phyloP scores from a whole-genome alignment of 345 rosid species.

The Eutrema heterophyllum region DNA sequence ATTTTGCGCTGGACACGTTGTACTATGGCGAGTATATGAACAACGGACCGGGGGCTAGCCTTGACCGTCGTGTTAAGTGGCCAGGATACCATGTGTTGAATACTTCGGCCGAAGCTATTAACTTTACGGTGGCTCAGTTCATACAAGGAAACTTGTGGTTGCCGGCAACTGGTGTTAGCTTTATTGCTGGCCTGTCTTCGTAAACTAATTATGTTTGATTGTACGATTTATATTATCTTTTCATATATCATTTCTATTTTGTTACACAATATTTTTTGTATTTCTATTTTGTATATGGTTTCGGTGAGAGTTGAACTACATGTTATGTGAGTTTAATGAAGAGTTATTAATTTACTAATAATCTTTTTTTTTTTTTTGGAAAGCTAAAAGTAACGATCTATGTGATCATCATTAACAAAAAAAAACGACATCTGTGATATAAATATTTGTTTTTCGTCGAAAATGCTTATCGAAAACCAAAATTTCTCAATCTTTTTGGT shows the following conservation, averaged over 20 bases:
- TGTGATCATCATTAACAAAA: too few relatives aligned
- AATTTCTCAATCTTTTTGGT: too few relatives aligned
- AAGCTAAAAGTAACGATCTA: too few relatives aligned
- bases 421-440: too few relatives aligned
- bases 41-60: constrained; percentile 53
- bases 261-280: neutral
- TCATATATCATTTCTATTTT: neutral
- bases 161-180: constrained; percentile 56
- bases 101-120: constrained; percentile 37
- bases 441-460: too few relatives aligned
- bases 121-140: constrained; percentile 66
- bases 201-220: neutral
- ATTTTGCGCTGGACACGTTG: constrained; percentile 50
- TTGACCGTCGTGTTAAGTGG: constrained; percentile 63
- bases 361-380: too few relatives aligned
- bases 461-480: too few relatives aligned
- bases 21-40: constrained; percentile 73
- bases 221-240: neutral
- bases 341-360: too few relatives aligned
- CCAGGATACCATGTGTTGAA: constrained; percentile 59
- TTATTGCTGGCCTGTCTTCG: constrained; percentile 19
- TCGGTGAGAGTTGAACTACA: neutral
- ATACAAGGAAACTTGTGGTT: constrained; percentile 67
- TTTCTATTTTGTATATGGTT: neutral
- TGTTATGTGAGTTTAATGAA: neutral